Percentiles rank a stretch among this genome's conserved stretches.
Conservation (phyloP, 192 early-diverging fungal genomes). For the Chytriomyces hyalinus region DNA sequence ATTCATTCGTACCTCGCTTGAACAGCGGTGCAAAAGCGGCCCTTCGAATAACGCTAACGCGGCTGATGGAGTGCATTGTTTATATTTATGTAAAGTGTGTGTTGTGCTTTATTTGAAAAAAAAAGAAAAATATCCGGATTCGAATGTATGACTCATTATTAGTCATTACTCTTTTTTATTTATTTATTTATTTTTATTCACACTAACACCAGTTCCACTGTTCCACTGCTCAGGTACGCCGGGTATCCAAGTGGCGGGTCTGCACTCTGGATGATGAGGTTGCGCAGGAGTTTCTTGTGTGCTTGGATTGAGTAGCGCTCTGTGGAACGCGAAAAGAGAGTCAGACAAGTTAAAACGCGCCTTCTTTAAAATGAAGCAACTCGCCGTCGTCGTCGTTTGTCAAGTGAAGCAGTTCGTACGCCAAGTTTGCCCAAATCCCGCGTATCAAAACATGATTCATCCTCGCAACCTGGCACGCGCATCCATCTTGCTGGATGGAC, state of each 20-base stretch:
- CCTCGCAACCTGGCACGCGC: slow-evolving; percentile 29
- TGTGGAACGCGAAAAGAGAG: slow-evolving; percentile 18
- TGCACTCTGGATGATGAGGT: slow-evolving; percentile 50
- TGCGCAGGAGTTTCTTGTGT: slow-evolving; percentile 50
- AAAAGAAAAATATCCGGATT: too few relatives aligned
- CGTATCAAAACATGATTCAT: slow-evolving; percentile 6
- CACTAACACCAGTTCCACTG: background rate
- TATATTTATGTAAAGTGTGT: too few relatives aligned
- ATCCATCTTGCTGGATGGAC: background rate
- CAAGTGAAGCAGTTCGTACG: slow-evolving; percentile 51
- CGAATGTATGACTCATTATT: too few relatives aligned
- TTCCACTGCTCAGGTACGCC: slow-evolving; percentile 26
- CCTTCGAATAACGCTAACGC: too few relatives aligned
- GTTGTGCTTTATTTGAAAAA: too few relatives aligned
- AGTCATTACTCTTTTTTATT: too few relatives aligned
- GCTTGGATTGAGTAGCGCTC: slow-evolving; percentile 60
- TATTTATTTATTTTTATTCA: background rate
- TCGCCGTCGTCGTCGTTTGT: slow-evolving; percentile 60
- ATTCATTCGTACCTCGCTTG: too few relatives aligned
- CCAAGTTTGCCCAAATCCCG: slow-evolving; percentile 57
- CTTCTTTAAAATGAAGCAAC: background rate
- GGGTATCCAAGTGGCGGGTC: slow-evolving; percentile 58
- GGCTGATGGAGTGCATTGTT: too few relatives aligned
- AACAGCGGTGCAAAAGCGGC: too few relatives aligned
- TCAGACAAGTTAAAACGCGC: slow-evolving; percentile 4